Base-by-base conservation (phyloP, 2,329 filamentous ascomycete genomes). In the Neoascochyta sp. region DNA sequence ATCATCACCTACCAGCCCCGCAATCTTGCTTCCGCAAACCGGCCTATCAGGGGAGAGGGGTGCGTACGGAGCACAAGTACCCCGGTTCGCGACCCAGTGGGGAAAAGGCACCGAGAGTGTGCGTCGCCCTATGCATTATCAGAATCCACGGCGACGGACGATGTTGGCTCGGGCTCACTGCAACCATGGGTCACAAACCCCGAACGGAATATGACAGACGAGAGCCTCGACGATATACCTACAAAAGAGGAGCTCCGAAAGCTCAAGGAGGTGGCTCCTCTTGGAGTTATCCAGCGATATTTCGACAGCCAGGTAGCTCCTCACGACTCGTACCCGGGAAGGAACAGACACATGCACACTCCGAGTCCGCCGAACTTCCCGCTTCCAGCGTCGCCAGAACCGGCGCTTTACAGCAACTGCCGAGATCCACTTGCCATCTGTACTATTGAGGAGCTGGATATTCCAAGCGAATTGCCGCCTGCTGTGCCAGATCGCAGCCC, bases 251-350 rank as follows among this genome's bases (percentile, higher is more conserved):
- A 57, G 15, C 49, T 50, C 13, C 41, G 47, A 10, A 33, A 43
- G 13, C 34, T 43, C 7, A 45, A 35, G 7, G 49, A 52, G 11
- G 34, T 47, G 20, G 49, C 48, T n/a, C 50, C 49, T 4, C 52
- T 52, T 29, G 36, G 51, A 13, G 46, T 56, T 7, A 52, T 57
- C 15, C 50, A 60, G 23, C 47, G 51, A 28, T 57, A 58, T 22
- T 56, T 53, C 24, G 45, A 56, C 16, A 50, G 43, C 26, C 52
- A 54, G 23, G 38, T 32, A 9, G 38, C 43, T 5, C 41, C 34
- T 18, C 34, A 36, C 19, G 43, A 41, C 4, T 32, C 39, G 6
- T 27, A 39, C 27, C 24, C 43, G 4, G 34, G 28, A 7, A 28
- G 29, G 15, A 25, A 23, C 9, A 39, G 39, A 31, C 33, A 38